These are phyloP conservation scores for Aspergillus sclerotiicarbonarius DNA, from an alignment of 495 filamentous ascomycete species.

Conservation along the genomic window DNA sequence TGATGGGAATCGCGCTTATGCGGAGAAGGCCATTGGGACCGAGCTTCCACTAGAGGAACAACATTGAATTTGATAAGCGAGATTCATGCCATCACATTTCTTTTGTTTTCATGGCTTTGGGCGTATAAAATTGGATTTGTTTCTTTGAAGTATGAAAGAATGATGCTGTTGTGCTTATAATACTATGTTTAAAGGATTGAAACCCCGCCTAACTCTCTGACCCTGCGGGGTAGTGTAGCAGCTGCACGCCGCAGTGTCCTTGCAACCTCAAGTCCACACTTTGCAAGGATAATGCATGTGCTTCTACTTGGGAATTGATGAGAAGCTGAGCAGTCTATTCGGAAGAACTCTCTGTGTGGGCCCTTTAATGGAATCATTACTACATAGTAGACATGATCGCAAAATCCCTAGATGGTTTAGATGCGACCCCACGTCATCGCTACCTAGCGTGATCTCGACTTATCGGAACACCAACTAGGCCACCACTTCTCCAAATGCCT, in stretches of 20 bases:
- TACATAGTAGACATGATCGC: neutral
- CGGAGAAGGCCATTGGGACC: slow-evolving; percentile 44
- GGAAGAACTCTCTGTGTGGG: too few relatives aligned
- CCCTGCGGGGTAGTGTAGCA: neutral
- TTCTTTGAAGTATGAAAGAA: too few relatives aligned
- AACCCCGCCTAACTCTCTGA: neutral
- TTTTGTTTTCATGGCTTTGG: neutral
- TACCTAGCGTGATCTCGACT: slow-evolving; percentile 12
- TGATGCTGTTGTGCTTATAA: too few relatives aligned
- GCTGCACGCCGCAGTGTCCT: neutral
- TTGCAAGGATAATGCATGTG: neutral
- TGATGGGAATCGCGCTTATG: slow-evolving; percentile 48
- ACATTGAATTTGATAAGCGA: slow-evolving; percentile 22
- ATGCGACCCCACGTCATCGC: slow-evolving; percentile 14
- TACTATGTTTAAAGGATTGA: too few relatives aligned
- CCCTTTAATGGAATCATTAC: too few relatives aligned
- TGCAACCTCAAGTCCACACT: neutral
- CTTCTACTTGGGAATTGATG: neutral
- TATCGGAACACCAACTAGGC: slow-evolving; percentile 3
- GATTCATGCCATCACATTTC: neutral
- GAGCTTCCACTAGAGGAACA: slow-evolving; percentile 38
- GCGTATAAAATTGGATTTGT: neutral
- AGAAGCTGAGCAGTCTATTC: too few relatives aligned
- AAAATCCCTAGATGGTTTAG: neutral
- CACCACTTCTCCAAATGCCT: neutral